These are phyloP conservation scores for Lactarius hatsudake DNA, from an alignment of 768 basidiomycete genomes.

Conservation along the genomic window DNA sequence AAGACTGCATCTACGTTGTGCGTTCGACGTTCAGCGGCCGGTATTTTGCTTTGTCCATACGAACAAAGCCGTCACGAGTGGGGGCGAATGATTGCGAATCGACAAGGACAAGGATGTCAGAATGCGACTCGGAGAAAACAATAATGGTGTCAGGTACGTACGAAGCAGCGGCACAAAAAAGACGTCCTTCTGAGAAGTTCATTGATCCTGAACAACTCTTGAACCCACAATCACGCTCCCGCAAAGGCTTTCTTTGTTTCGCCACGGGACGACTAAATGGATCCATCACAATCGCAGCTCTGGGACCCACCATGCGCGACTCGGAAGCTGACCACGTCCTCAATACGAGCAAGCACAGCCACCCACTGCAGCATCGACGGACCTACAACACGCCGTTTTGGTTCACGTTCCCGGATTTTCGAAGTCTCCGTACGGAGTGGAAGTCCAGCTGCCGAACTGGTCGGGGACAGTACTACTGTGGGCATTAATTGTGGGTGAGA, in stretches of 20 bases:
- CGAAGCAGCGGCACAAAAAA: background rate
- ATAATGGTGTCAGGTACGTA: background rate
- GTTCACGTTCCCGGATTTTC: background rate
- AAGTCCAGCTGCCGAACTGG: background rate
- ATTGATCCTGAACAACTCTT: background rate
- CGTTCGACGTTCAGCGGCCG: background rate
- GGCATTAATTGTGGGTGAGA: background rate
- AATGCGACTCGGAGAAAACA: background rate
- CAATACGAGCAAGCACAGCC: background rate
- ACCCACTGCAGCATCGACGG: background rate
- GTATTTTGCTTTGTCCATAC: background rate
- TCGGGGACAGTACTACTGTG: background rate
- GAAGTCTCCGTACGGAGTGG: background rate
- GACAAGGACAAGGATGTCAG: background rate
- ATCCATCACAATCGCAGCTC: background rate
- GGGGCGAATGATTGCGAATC: background rate
- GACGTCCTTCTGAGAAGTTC: background rate
- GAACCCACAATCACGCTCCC: background rate
- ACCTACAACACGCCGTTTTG: background rate
- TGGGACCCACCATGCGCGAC: background rate
- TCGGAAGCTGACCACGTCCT: background rate
- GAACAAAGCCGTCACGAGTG: background rate
- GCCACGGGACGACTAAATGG: background rate
- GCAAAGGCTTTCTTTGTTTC: too few species aligned
- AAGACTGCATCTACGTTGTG: background rate